phyloP scores from a whole-genome alignment of 805 yeast species.

The Ogataea pini region DNA sequence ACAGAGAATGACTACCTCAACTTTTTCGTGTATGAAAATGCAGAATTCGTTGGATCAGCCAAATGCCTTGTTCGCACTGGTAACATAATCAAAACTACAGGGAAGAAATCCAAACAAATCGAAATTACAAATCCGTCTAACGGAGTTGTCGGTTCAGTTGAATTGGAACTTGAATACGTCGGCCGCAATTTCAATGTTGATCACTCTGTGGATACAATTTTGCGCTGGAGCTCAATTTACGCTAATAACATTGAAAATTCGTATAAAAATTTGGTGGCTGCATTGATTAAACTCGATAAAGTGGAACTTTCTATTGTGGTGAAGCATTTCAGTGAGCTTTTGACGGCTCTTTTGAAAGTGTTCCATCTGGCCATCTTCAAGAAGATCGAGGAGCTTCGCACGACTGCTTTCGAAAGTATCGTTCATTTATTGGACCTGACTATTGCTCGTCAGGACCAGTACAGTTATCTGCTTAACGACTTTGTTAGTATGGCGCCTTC shows the following conservation, averaged over 20 bases:
- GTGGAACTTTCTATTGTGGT: conserved; percentile 55
- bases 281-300: conserved; percentile 52
- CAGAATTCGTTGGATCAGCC: conserved; percentile 60
- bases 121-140: conserved; percentile 45
- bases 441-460: conserved; percentile 66
- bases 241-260: conserved; percentile 41
- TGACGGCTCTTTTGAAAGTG: conserved; percentile 42
- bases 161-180: conserved; percentile 61
- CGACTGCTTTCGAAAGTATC: conserved; percentile 51
- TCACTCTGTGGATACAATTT: conserved; percentile 50
- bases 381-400: conserved; percentile 30
- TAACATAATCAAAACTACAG: conserved; percentile 36
- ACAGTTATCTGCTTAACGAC: conserved; percentile 55
- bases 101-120: conserved; percentile 43
- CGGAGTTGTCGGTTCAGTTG: conserved; percentile 44
- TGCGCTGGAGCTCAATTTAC: conserved; percentile 52
- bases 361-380: conserved; percentile 25
- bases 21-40: conserved; percentile 62
- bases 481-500: conserved; percentile 37
- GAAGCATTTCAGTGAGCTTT: conserved; percentile 61
- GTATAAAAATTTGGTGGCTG: conserved; percentile 45
- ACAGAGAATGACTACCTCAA: conserved; percentile 54
- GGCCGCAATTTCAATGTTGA: conserved; percentile 70
- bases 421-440: conserved; percentile 63
- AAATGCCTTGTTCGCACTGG: conserved; percentile 41